phyloP scores from a whole-genome alignment of 805 yeast genomes.

The Kluyveromyces aestuarii region DNA sequence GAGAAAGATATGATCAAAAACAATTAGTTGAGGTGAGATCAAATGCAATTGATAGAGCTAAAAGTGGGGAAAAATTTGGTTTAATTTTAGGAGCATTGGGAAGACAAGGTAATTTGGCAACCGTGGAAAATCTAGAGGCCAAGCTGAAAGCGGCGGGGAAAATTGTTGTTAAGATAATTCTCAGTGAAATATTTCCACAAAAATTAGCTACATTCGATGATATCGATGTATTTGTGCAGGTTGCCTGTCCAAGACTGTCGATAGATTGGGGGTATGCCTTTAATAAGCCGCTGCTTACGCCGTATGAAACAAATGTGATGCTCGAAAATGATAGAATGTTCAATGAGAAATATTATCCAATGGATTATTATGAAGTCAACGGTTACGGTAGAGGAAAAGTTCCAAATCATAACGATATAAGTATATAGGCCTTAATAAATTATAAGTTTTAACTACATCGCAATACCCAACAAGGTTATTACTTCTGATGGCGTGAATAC shows the following conservation, averaged over 20 bases:
- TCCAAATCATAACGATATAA: conserved; percentile 35
- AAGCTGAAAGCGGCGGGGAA: conserved; percentile 46
- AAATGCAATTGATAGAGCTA: conserved; percentile 63
- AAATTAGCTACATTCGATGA: conserved; percentile 88
- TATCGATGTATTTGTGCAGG: conserved; percentile 91
- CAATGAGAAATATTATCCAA: conserved; percentile 65
- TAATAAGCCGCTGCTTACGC: conserved; percentile 82
- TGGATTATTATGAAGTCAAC: conserved; percentile 87
- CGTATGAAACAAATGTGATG: conserved; percentile 93
- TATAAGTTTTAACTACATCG: conserved; percentile 8
- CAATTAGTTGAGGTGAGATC: conserved; percentile 69
- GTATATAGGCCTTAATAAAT: background rate
- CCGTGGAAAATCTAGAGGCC: conserved; percentile 57
- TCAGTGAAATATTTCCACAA: conserved; percentile 90
- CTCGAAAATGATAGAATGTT: conserved; percentile 63
- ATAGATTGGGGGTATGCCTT: conserved; percentile 99
- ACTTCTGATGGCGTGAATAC: conserved; percentile 37
- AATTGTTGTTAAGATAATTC: conserved; percentile 67
- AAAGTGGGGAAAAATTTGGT: conserved; percentile 58
- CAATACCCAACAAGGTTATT: conserved; percentile 66
- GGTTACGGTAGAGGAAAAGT: conserved; percentile 86
- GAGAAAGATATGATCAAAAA: conserved; percentile 79
- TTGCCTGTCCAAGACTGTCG: conserved; percentile 92
- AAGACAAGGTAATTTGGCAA: conserved; percentile 82
- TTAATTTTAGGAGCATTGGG: conserved; percentile 89